Percentiles rank a stretch among this genome's conserved stretches.
phyloP scores from a whole-genome alignment of 2,329 filamentous ascomycete genomes.

The Diaporthe amygdali region DNA sequence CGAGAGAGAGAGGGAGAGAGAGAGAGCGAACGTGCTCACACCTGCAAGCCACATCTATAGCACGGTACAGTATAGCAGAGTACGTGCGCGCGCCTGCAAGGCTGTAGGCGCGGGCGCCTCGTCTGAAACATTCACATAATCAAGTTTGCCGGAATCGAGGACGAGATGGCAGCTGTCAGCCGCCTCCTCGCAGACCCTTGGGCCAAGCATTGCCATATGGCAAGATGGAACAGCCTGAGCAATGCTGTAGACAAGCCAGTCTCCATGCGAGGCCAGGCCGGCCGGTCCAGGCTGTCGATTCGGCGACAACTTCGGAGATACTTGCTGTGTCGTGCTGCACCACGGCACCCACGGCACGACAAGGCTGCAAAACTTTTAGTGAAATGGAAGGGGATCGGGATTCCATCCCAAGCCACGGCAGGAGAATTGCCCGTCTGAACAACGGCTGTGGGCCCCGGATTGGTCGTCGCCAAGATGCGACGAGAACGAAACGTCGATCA shows the following conservation, averaged over 20 bases:
- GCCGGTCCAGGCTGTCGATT: neutral
- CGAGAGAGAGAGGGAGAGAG: neutral
- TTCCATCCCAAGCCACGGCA: slow-evolving; percentile 8
- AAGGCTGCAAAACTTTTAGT: neutral
- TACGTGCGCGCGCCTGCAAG: neutral
- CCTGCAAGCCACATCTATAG: neutral
- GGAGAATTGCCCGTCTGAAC: slow-evolving; percentile 1
- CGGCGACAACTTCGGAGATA: neutral
- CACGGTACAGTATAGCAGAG: neutral
- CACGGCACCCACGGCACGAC: neutral
- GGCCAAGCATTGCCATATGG: neutral
- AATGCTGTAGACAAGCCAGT: neutral
- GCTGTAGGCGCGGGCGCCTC: neutral
- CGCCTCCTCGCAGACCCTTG: neutral
- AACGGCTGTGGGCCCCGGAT: slow-evolving; percentile 1
- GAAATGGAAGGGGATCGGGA: neutral
- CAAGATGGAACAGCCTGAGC: neutral
- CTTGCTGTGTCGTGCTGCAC: neutral
- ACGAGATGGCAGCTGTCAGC: slow-evolving; percentile 6
- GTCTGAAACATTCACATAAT: slow-evolving; percentile 1
- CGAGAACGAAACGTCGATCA: slow-evolving; percentile 25
- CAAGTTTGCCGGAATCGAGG: neutral
- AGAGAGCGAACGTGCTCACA: neutral
- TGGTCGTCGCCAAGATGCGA: slow-evolving; percentile 17
- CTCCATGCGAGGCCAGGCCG: neutral